Base-by-base conservation (phyloP, 2,329 filamentous ascomycete genomes). In the Cyphellophora attinorum region DNA sequence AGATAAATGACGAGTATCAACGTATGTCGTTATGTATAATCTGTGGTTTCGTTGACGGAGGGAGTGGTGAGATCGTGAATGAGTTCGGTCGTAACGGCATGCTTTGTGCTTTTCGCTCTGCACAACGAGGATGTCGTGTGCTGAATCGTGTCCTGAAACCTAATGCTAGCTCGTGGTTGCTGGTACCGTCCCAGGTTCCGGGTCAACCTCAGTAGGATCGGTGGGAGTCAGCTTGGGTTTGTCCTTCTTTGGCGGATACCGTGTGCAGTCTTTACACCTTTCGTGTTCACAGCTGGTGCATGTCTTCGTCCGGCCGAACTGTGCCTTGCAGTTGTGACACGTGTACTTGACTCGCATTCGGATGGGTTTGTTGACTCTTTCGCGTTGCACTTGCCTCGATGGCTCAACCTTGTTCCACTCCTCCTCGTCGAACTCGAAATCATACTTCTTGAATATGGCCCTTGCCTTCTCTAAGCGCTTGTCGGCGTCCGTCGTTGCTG, bases 251-350 rank as follows among this genome's bases (percentile, higher is more conserved):
- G 72, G 65, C 19, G 86, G 86, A 50, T 81, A 75, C 36, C 84
- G 76, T 17, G 76, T 74, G 56, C 88, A 95, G 51, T 81, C 77
- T 52, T 75, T 81, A 72, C 88, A 95, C 46, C 84, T 76, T 30
- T 67, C 66, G 60, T 95, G 88, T 48, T 81, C 71, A 63, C 88
- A 95, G 46, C 74, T 74, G 45, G 70, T 59, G 59, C 88, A 94
- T 40, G 80, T 68, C 60, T 80, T 85, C 50, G 79, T 74, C 13
- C 72, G 59, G 37, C 81, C 79, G 55, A 89, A 93, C 15, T 73
- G 72, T 11, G 79, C 74, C 39, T 78, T 73, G 64, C 88, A 95
- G 47, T 74, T 70, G 60, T 94, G 88, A 59, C 88, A 95, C 43
- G 73, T 79, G 29, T 63, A 64, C 33, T 55, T 62, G 19, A 68